Conservation (phyloP, 192 early-diverging fungal genomes). For the Coemansia sp. region DNA sequence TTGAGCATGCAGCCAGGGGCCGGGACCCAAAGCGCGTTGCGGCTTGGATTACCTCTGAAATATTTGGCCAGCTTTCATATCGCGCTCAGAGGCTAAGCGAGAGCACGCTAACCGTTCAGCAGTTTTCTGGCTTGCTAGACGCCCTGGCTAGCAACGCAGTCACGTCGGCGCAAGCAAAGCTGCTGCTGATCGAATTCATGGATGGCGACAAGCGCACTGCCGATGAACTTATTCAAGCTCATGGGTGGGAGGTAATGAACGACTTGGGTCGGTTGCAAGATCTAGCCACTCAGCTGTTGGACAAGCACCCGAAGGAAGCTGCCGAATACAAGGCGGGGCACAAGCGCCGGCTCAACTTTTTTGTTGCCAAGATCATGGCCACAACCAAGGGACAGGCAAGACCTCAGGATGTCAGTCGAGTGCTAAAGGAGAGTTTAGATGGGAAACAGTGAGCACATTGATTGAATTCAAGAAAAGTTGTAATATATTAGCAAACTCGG, state of each 20-base stretch:
- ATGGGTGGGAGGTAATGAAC: conserved; percentile 62
- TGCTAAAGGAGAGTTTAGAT: conserved; percentile 54
- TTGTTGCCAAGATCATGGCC: conserved; percentile 84
- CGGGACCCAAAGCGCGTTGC: conserved; percentile 37
- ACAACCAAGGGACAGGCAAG: conserved; percentile 78
- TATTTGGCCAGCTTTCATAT: conserved; percentile 57
- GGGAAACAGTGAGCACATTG: background rate
- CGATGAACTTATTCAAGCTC: conserved; percentile 61
- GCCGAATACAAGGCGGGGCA: conserved; percentile 67
- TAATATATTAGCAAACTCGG: background rate
- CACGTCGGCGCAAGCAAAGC: conserved; percentile 71
- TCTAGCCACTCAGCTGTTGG: conserved; percentile 23
- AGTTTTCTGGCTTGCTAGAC: conserved; percentile 68
- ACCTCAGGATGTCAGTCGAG: conserved; percentile 67
- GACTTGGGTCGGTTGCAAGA: conserved; percentile 24
- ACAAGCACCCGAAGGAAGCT: conserved; percentile 57
- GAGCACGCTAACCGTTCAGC: conserved; percentile 57
- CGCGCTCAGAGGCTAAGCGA: conserved; percentile 31
- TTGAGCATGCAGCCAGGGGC: conserved; percentile 63
- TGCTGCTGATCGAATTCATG: conserved; percentile 71
- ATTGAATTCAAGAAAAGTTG: background rate
- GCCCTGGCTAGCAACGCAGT: conserved; percentile 59
- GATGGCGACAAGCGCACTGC: conserved; percentile 60
- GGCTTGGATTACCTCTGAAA: conserved; percentile 59
- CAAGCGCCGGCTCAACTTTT: conserved; percentile 70